phyloP scores from a whole-genome alignment of 129 eudicot genomes.

The Glebionis coronaria region DNA sequence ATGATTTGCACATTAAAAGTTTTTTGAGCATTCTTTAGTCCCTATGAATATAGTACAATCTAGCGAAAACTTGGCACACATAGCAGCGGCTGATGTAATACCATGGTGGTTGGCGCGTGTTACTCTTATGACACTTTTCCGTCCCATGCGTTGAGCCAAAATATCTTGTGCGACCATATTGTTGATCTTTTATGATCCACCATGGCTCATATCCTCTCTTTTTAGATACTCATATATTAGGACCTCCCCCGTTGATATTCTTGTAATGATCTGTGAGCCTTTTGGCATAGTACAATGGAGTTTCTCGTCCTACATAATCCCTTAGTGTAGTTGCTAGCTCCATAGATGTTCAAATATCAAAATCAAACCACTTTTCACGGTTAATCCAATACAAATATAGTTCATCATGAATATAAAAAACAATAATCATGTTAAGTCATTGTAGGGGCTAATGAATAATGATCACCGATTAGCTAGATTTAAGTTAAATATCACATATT shows the following conservation, averaged over 20 bases:
- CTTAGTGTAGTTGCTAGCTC: slow-evolving; percentile 47
- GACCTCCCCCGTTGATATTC: slow-evolving; percentile 48
- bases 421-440: no score
- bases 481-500: no score
- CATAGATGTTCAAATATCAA: slow-evolving; percentile 17
- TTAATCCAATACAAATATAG: neutral
- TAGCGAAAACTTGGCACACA: slow-evolving; percentile 55
- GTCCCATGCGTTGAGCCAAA: slow-evolving; percentile 62
- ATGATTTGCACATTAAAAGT: slow-evolving; percentile 43
- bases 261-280: slow-evolving; percentile 56
- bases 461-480: no score
- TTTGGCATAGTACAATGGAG: slow-evolving; percentile 58
- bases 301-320: slow-evolving; percentile 69
- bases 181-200: slow-evolving; percentile 74
- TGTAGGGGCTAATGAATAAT: no score
- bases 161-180: slow-evolving; percentile 61
- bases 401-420: neutral
- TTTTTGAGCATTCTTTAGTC: slow-evolving; percentile 38
- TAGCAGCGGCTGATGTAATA: slow-evolving; percentile 56
- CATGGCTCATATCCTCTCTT: slow-evolving; percentile 68
- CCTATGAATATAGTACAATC: slow-evolving; percentile 54
- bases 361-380: slow-evolving; percentile 13
- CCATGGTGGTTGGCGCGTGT: slow-evolving; percentile 66
- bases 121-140: slow-evolving; percentile 43
- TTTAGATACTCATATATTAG: slow-evolving; percentile 65